Conservation (phyloP, 441 rosid genomes). For the Isatis lusitanica region DNA sequence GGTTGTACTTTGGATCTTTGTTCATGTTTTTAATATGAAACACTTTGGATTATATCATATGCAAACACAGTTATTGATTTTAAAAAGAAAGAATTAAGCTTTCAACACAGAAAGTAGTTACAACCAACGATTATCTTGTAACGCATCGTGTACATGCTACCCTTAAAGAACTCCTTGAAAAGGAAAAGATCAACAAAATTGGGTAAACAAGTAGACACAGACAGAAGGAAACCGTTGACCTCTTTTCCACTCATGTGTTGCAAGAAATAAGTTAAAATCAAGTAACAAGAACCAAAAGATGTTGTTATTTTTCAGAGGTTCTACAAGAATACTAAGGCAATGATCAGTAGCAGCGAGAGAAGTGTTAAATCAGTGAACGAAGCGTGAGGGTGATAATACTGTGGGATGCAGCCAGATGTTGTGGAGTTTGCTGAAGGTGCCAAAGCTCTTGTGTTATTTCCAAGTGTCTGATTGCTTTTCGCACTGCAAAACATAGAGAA, state of each 20-base stretch:
- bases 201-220: slow-evolving; percentile 42
- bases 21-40: background rate
- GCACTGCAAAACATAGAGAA: slow-evolving; percentile 42
- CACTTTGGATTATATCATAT: background rate
- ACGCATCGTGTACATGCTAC: too few relatives aligned
- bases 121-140: slow-evolving; percentile 14
- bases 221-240: slow-evolving; percentile 26
- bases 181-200: slow-evolving; percentile 51
- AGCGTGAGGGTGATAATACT: slow-evolving; percentile 28
- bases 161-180: slow-evolving; percentile 17
- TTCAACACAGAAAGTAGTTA: slow-evolving; percentile 31
- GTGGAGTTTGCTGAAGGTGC: slow-evolving; percentile 86
- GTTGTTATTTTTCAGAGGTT: slow-evolving; percentile 15
- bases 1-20: background rate
- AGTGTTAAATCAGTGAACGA: slow-evolving; percentile 54
- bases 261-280: slow-evolving; percentile 24
- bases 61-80: background rate
- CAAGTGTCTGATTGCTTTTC: slow-evolving; percentile 67
- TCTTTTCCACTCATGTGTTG: slow-evolving; percentile 28
- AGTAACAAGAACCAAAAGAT: slow-evolving; percentile 23
- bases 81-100: slow-evolving; percentile 19
- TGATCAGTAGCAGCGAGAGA: slow-evolving; percentile 40
- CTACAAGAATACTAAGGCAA: slow-evolving; percentile 52
- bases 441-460: slow-evolving; percentile 64
- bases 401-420: slow-evolving; percentile 49